Base-by-base conservation (phyloP, 108 stramenopile species). In the Cyclotella cryptica region DNA sequence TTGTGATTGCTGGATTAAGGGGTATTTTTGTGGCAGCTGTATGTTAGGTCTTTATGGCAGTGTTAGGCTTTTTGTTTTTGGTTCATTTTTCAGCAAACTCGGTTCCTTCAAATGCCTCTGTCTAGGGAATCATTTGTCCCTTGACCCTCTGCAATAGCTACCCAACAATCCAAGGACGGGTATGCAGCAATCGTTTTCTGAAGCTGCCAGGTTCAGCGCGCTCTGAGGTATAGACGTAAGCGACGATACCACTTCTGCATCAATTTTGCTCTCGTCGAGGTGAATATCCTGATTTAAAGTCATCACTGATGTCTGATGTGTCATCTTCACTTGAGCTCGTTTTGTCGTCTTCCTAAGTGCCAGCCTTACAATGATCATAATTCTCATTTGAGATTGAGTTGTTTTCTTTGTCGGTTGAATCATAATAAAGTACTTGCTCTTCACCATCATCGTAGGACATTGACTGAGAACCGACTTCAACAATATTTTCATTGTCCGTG, bases 91-190 rank as follows among this genome's bases (percentile, higher is more conserved):
- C n/a, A 71, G 61, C 82, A 72, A 9, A 26, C 11, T 24, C 40
- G 14, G 22, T 28, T 45, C 19, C 62, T 66, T 39, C 70, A 53
- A 44, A 19, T 35, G 35, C 4, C 43, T 26, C 52, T 44, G 51
- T 19, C 46, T 52, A 13, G 11, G n/a, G n/a, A n/a, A 42, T 42
- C 42, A 66, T n/a, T n/a, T 52, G 21, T 46, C 57, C 46, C 58
- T 63, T 1, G 21, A 62, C 43, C 45, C 51, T 40, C 83, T 79
- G 19, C 39, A 9, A 72, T 92, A 92, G 18, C 45, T 40, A 21
- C 90, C 90, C 94, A 92, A 95, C 17, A 91, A 61, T 21, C 94
- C 94, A 86, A 95, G 88, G 51, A 84, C 87, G 19, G 94, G 94
- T 45, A 95, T 89, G 42, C 74, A 54, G 62, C 89, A 92, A 21